These are phyloP conservation scores for Immersiella caudata DNA, from an alignment of 495 filamentous ascomycete genomes.

Conservation along the genomic window DNA sequence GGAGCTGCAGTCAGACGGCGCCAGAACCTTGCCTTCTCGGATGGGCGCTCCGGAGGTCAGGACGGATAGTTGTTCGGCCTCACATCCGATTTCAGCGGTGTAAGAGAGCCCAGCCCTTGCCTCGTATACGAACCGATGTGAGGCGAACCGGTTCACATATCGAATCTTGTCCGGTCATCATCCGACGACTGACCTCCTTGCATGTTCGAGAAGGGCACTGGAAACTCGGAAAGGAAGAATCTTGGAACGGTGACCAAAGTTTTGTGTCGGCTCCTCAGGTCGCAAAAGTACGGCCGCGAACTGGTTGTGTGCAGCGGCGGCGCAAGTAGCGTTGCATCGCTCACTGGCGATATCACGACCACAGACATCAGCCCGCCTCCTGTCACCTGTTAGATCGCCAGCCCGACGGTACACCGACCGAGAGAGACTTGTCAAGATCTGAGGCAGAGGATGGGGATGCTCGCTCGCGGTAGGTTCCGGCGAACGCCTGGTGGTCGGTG, in stretches of 20 bases:
- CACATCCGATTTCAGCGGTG: neutral
- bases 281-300: neutral
- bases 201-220: neutral
- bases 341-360: neutral
- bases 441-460: neutral
- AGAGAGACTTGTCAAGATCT: neutral
- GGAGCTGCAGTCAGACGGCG: neutral
- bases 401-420: neutral
- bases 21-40: neutral
- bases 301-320: neutral
- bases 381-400: slow-evolving; percentile 15
- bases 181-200: neutral
- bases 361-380: neutral
- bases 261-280: neutral
- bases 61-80: neutral
- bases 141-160: neutral
- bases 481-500: neutral
- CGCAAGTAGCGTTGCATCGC: neutral
- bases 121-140: neutral
- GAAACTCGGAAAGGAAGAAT: neutral
- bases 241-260: slow-evolving; percentile 1
- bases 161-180: neutral
- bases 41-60: neutral
- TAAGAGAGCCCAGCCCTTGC: neutral
- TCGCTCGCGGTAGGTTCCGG: neutral